A percentile compares a stretch with the other conserved stretches of the same genome.
Conservation (phyloP, 345 rosid species). For the Murraya koenigii region DNA sequence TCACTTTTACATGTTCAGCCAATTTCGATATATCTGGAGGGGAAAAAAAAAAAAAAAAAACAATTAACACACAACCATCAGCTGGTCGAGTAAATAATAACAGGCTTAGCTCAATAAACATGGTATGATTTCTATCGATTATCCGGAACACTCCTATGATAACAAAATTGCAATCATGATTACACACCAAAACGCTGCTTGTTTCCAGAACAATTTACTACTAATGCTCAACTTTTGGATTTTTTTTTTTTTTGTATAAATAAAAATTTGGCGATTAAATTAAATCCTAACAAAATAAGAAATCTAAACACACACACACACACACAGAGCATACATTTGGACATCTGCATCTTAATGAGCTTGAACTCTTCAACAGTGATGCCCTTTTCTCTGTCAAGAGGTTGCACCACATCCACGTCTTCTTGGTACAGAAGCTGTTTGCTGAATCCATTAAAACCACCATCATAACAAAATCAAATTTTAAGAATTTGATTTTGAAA, state of each 20-base stretch:
- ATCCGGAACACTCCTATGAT: neutral
- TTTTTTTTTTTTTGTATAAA: too few relatives aligned
- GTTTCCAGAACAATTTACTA: neutral
- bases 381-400: constrained; percentile 74
- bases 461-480: neutral
- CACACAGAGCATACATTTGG: constrained; percentile 48
- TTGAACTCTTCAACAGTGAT: constrained; percentile 82
- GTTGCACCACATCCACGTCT: constrained; percentile 70
- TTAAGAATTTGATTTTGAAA: too few relatives aligned
- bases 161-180: neutral
- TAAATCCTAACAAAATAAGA: neutral
- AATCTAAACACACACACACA: neutral
- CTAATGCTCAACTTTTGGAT: neutral
- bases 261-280: too few relatives aligned
- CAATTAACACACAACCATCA: neutral
- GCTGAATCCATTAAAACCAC: constrained; percentile 36
- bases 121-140: neutral
- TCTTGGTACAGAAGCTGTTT: constrained; percentile 88
- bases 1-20: constrained; percentile 83
- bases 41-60: neutral
- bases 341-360: constrained; percentile 83
- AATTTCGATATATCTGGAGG: constrained; percentile 68
- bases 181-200: neutral
- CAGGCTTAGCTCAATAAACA: neutral
- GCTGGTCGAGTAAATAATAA: neutral